Evolutionary conservation across 73 alveolate species (phyloP).

Genomic region (Paramecium caudatum): DNA sequence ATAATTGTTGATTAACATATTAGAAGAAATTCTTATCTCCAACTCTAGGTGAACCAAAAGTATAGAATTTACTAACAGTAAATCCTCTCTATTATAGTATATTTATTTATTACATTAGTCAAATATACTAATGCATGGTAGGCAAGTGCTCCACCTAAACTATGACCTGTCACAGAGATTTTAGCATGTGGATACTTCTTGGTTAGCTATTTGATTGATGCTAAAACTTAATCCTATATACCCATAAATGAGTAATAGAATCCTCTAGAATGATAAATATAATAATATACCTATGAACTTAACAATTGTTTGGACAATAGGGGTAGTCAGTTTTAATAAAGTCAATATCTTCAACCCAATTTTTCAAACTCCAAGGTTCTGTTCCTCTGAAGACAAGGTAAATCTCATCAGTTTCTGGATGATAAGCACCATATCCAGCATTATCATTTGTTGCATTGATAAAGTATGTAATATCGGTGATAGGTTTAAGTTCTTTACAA

Average conservation of each 20-base stretch:
- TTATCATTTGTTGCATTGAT: constrained; percentile 67
- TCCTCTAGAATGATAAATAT: constrained; percentile 46
- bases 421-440: constrained; percentile 70
- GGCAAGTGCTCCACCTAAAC: constrained; percentile 78
- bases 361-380: constrained; percentile 48
- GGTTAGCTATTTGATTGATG: background rate
- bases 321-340: constrained; percentile 67
- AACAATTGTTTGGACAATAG: constrained; percentile 69
- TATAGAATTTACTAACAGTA: constrained; percentile 65
- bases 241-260: constrained; percentile 55
- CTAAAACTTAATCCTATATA: constrained; percentile 47
- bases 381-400: constrained; percentile 70
- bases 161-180: constrained; percentile 71
- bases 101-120: background rate
- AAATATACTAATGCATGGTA: constrained; percentile 63
- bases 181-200: constrained; percentile 73
- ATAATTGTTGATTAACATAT: constrained; percentile 46
- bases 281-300: constrained; percentile 62
- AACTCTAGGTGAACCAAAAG: constrained; percentile 77
- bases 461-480: constrained; percentile 59
- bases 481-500: constrained; percentile 13
- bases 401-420: constrained; percentile 54
- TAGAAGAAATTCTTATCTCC: constrained; percentile 66
- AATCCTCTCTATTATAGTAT: constrained; percentile 2
- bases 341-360: constrained; percentile 77